Evolutionary conservation across 2,329 filamentous ascomycete species (phyloP).

Genomic region (Amauroascus verrucosus): DNA sequence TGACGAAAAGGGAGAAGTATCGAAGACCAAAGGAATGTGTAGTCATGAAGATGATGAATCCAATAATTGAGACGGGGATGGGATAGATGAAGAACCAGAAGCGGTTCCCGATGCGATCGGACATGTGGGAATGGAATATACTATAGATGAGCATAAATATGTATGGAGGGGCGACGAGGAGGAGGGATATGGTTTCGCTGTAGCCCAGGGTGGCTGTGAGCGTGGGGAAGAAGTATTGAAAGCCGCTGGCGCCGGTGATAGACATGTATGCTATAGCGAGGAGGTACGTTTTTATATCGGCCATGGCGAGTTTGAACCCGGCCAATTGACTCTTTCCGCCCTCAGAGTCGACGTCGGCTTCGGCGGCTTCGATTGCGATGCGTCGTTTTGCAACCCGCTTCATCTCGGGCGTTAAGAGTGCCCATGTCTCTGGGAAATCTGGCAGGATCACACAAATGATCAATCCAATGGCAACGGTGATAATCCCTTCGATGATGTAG

Average conservation of each 20-base stretch:
- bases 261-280: slow-evolving; percentile 39
- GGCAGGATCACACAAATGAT: slow-evolving; percentile 28
- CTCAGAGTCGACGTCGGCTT: slow-evolving; percentile 40
- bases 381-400: slow-evolving; percentile 39
- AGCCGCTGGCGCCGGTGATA: slow-evolving; percentile 42
- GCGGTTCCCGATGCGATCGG: slow-evolving; percentile 37
- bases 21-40: slow-evolving; percentile 42
- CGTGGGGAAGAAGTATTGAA: slow-evolving; percentile 50
- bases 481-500: slow-evolving; percentile 32
- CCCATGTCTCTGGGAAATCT: slow-evolving; percentile 40
- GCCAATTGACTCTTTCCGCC: slow-evolving; percentile 39
- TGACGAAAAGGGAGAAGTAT: slow-evolving; percentile 48
- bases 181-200: slow-evolving; percentile 38
- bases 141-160: slow-evolving; percentile 44
- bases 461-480: slow-evolving; percentile 29
- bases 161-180: slow-evolving; percentile 46
- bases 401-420: slow-evolving; percentile 35
- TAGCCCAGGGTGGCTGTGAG: slow-evolving; percentile 40
- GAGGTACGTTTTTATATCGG: slow-evolving; percentile 42
- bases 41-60: slow-evolving; percentile 47
- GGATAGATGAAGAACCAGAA: slow-evolving; percentile 48
- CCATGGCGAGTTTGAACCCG: slow-evolving; percentile 44
- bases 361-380: slow-evolving; percentile 43
- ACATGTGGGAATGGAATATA: slow-evolving; percentile 36
- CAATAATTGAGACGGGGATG: slow-evolving; percentile 42